A percentile compares a stretch with the other conserved stretches of the same genome.
These are phyloP conservation scores for Macrocybe sp. DNA, from an alignment of 1,284 basidiomycete species.

Conservation along the genomic window DNA sequence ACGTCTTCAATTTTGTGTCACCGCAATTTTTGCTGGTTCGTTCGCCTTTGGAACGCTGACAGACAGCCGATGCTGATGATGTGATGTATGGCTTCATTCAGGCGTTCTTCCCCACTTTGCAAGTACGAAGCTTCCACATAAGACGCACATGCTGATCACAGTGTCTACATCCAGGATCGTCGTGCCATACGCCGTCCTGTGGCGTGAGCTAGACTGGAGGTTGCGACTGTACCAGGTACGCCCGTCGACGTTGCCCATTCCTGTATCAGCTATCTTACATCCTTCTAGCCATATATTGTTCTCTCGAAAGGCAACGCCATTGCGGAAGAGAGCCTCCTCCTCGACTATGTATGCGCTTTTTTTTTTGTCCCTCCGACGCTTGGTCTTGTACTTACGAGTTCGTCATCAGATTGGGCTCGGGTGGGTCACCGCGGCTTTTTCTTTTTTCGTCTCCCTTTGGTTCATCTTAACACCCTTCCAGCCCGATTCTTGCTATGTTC, in stretches of 20 bases:
- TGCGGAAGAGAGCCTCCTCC: slow-evolving; percentile 51
- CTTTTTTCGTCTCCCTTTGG: not conserved
- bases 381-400: not conserved
- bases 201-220: slow-evolving; percentile 45
- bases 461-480: slow-evolving; percentile 14
- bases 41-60: slow-evolving; percentile 4
- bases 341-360: slow-evolving; percentile 47
- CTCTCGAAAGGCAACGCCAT: slow-evolving; percentile 44
- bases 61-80: not conserved
- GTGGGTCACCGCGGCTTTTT: slow-evolving; percentile 20
- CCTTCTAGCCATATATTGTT: slow-evolving; percentile 50
- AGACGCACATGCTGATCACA: slow-evolving; percentile 7
- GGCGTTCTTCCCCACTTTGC: slow-evolving; percentile 54
- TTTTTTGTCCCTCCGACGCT: slow-evolving; percentile 3
- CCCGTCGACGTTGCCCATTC: slow-evolving; percentile 6
- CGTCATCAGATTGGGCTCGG: slow-evolving; percentile 36
- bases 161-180: slow-evolving; percentile 23
- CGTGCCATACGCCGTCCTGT: slow-evolving; percentile 32
- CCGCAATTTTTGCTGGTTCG: slow-evolving; percentile 52
- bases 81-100: slow-evolving; percentile 4
- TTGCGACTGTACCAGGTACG: slow-evolving; percentile 45
- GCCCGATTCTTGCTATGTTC: slow-evolving; percentile 33
- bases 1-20: slow-evolving; percentile 43
- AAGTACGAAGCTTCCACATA: slow-evolving; percentile 28
- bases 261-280: slow-evolving; percentile 2